Percentiles rank a stretch among this genome's conserved stretches.
Evolutionary conservation across 2,329 filamentous ascomycete species (phyloP).

Genomic region (Monosporascus sp.): DNA sequence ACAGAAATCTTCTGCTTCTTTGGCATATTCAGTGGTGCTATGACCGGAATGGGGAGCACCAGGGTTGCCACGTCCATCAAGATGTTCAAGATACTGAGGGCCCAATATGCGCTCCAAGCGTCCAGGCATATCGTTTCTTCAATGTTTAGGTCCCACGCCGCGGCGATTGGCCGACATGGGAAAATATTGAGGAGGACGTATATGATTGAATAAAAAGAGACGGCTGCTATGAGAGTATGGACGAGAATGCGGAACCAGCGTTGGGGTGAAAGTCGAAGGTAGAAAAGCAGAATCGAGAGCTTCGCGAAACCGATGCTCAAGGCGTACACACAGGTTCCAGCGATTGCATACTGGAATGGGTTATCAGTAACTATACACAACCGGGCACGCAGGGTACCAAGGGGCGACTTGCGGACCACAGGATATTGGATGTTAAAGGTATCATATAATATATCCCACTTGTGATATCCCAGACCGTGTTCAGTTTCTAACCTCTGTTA

Average conservation of each 20-base stretch:
- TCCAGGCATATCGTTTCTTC: neutral
- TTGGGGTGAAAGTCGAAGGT: conserved; percentile 2
- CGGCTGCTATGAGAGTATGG: neutral
- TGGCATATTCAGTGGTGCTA: conserved; percentile 1
- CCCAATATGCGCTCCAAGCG: neutral
- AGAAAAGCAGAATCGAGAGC: conserved; percentile 5
- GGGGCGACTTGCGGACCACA: neutral
- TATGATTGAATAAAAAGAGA: neutral
- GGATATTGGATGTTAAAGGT: neutral
- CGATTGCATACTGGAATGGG: conserved; percentile 1
- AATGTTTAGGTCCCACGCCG: conserved; percentile 1
- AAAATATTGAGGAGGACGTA: conserved; percentile 1
- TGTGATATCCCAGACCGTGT: neutral
- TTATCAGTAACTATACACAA: neutral
- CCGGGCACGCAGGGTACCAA: neutral
- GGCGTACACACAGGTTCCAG: neutral
- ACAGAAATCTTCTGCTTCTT: conserved; percentile 1
- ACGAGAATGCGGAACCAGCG: conserved; percentile 1
- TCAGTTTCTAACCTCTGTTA: neutral
- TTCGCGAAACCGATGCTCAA: conserved; percentile 1
- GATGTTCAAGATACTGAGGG: conserved; percentile 2
- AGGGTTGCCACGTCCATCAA: conserved; percentile 1
- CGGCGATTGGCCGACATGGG: neutral
- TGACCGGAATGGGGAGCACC: conserved; percentile 1
- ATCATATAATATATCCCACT: neutral